A percentile compares a stretch with the other conserved stretches of the same genome.
phyloP scores from a whole-genome alignment of 164 flowering plant genomes.

The Dillenia suffruticosa region DNA sequence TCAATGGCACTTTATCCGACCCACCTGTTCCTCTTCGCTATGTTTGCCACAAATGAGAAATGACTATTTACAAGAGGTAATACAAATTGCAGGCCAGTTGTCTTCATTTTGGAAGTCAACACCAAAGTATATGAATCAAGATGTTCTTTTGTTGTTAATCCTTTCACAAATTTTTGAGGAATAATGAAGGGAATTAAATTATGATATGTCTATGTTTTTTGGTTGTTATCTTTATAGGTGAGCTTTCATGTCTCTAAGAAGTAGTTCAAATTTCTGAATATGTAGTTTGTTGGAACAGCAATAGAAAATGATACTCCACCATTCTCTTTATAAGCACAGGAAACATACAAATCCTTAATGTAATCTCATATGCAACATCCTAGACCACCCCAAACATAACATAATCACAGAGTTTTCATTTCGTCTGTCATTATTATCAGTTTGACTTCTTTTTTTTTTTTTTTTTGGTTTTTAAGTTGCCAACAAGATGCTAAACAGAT shows the following conservation, averaged over 20 bases:
- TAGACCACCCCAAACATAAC: not conserved
- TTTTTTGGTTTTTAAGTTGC: not conserved
- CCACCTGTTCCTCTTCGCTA: slow-evolving; percentile 26
- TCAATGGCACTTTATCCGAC: slow-evolving; percentile 43
- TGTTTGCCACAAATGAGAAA: slow-evolving; percentile 11
- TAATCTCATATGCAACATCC: no score
- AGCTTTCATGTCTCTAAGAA: not conserved
- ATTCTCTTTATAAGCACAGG: slow-evolving; percentile 4
- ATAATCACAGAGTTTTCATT: slow-evolving; percentile 2
- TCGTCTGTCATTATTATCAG: not conserved
- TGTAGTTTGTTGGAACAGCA: slow-evolving; percentile 10
- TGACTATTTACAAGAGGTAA: not conserved
- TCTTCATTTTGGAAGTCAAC: no score
- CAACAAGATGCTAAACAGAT: slow-evolving; percentile 17
- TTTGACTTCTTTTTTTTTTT: no score
- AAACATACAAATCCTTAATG: not conserved
- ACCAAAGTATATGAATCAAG: no score
- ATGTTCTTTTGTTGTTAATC: no score
- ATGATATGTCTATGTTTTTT: no score
- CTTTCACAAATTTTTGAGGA: no score
- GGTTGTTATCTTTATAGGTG: not conserved
- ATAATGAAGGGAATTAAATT: no score
- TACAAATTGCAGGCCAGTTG: no score
- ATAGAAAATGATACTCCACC: slow-evolving; percentile 17
- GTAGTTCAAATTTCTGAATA: not conserved